Conservation (phyloP, 768 basidiomycete genomes). For the Serendipita sp. region DNA sequence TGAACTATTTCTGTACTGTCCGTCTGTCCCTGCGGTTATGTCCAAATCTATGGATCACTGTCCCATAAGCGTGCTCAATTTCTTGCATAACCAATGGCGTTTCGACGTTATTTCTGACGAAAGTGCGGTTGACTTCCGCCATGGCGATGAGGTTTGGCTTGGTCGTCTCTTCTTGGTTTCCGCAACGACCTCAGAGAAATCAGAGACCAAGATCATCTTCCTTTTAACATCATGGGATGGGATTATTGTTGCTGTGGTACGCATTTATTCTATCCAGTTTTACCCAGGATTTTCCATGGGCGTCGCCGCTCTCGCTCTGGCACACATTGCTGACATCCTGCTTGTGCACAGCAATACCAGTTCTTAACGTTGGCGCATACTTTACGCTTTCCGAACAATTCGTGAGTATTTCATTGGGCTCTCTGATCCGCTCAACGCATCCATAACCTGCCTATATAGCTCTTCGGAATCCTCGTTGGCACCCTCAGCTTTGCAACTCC, state of each 20-base stretch:
- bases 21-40: no score
- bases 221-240: conserved; percentile 2
- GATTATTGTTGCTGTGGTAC: conserved; percentile 4
- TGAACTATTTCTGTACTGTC: neutral
- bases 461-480: conserved; percentile 45
- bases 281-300: neutral
- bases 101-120: neutral
- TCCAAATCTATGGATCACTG: no score
- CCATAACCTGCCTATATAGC: neutral
- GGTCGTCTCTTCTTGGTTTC: neutral
- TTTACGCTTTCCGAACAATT: conserved; percentile 63
- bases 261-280: neutral
- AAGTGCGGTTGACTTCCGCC: neutral
- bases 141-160: neutral
- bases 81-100: no score
- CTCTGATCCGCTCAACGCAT: neutral
- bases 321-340: neutral
- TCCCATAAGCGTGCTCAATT: no score
- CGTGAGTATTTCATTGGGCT: conserved; percentile 14
- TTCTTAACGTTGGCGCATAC: conserved; percentile 84
- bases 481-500: conserved; percentile 64
- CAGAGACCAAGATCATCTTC: neutral
- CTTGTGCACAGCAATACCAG: conserved; percentile 45
- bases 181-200: neutral
- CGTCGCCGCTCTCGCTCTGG: neutral